A percentile compares a stretch with the other conserved stretches of the same genome.
Evolutionary conservation across 805 yeast species (phyloP).

Genomic region (Brettanomyces custersianus): DNA sequence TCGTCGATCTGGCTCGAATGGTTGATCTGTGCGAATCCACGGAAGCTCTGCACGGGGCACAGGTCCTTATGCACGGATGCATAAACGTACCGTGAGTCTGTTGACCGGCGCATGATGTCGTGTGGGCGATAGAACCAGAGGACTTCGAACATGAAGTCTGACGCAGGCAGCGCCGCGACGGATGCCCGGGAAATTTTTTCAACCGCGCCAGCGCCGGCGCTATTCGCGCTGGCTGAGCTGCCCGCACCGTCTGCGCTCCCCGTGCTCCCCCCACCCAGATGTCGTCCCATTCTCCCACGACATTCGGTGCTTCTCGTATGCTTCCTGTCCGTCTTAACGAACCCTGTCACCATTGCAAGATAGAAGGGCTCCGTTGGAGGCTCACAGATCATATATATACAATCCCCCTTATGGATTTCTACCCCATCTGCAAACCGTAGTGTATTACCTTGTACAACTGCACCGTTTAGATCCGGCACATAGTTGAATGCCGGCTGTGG

Average conservation of each 20-base stretch:
- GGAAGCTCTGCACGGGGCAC: conserved; percentile 64
- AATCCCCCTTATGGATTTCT: conserved; percentile 46
- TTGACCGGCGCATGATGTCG: conserved; percentile 60
- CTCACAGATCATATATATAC: conserved; percentile 76
- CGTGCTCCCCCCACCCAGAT: neutral
- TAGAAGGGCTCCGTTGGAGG: conserved; percentile 95
- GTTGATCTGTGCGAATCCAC: conserved; percentile 68
- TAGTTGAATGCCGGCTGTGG: conserved; percentile 33
- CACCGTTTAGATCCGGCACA: conserved; percentile 31
- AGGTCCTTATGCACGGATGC: conserved; percentile 82
- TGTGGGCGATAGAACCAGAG: conserved; percentile 91
- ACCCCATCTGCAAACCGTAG: conserved; percentile 31
- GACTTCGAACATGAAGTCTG: conserved; percentile 50
- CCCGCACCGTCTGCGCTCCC: neutral
- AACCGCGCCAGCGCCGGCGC: neutral
- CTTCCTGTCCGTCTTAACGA: conserved; percentile 34
- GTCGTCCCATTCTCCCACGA: neutral
- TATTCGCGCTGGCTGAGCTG: conserved; percentile 35
- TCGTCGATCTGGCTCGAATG: conserved; percentile 61
- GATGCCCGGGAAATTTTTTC: neutral
- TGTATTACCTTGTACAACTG: conserved; percentile 30
- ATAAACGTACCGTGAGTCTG: conserved; percentile 67
- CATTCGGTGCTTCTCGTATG: neutral
- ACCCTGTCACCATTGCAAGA: conserved; percentile 76
- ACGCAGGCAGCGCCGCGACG: conserved; percentile 32